These are phyloP conservation scores for Diospyros lotus DNA, from an alignment of 148 eudicot genomes.

Conservation along the genomic window DNA sequence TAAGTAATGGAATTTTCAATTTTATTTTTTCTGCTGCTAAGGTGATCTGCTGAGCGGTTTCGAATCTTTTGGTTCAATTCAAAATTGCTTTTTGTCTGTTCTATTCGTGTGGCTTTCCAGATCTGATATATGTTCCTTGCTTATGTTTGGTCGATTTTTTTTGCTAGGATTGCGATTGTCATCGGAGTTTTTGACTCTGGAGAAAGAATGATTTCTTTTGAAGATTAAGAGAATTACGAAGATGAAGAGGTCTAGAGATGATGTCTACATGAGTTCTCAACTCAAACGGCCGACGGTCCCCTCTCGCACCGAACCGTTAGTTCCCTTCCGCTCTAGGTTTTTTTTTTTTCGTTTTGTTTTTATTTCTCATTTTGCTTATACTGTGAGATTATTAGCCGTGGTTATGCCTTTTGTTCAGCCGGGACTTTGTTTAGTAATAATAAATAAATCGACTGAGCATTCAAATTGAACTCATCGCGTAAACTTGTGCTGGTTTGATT, in stretches of 20 bases:
- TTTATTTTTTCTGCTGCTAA: neutral
- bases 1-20: slow-evolving; percentile 5
- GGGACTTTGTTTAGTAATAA: no score
- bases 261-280: slow-evolving; percentile 45
- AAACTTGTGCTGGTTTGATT: no score
- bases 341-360: neutral
- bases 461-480: no score
- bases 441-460: no score
- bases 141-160: neutral
- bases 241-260: slow-evolving; percentile 83
- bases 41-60: neutral
- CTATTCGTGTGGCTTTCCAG: neutral
- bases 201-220: slow-evolving; percentile 24
- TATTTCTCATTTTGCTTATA: neutral
- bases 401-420: neutral
- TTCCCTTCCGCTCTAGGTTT: slow-evolving; percentile 9
- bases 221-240: slow-evolving; percentile 14
- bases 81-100: neutral
- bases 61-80: neutral
- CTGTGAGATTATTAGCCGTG: neutral
- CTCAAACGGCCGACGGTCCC: slow-evolving; percentile 49
- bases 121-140: slow-evolving; percentile 14
- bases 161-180: slow-evolving; percentile 21
- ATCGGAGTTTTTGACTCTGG: slow-evolving; percentile 12
- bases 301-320: slow-evolving; percentile 59